Base-by-base conservation (phyloP, 768 basidiomycete species). In the Pleurotus eryngii region DNA sequence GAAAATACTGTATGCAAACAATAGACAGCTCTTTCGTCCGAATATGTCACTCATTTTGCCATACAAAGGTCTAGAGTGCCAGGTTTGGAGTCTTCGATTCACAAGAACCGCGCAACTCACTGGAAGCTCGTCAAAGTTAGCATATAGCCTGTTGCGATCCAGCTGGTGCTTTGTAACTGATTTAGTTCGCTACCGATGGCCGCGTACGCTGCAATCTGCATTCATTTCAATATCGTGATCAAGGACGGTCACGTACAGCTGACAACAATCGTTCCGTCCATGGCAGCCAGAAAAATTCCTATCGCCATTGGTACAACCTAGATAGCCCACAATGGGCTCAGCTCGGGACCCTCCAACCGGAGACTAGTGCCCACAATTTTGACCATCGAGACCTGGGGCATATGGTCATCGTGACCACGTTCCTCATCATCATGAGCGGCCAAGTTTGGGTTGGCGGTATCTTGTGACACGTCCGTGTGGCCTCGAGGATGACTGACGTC, bases 1-100 rank as follows among this genome's bases (percentile, higher is more conserved):
- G 60, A 85, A 86, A 4, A 84, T 62, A 4, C 68, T 54, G 61
- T 84, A 84, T 0, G 83, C 78, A 56, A 83, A 80, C 0, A 87
- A 64, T 0, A 87, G 69, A 59, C 84, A 85, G 2, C 66, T 65
- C 60, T 85, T 85, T 1, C 84, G 74, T 2, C 85, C 85, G 57
- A 85, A 87, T 1, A 86, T 85, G 61, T 87, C 85, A 64, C 84
- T 81, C 37, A 81, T 68, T 68, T 87, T 86, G 4, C 85, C 85
- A 57, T 83, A 85, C 2, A 87, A 66, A 12, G 85, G 84, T 59
- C 84, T 86, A 43, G 20, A 18, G 20, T 26, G 5, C 12, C 15
- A 6, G 11, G 49, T 49, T 14, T 12, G 64, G 30, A 35, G 4
- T 35, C 30, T 11, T 11, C 11, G 30, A 35, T 35, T 9, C 30